Percentiles rank a stretch among this genome's conserved stretches.
These are phyloP conservation scores for Claviceps sp. DNA, from an alignment of 2,329 filamentous ascomycete genomes.

Conservation along the genomic window DNA sequence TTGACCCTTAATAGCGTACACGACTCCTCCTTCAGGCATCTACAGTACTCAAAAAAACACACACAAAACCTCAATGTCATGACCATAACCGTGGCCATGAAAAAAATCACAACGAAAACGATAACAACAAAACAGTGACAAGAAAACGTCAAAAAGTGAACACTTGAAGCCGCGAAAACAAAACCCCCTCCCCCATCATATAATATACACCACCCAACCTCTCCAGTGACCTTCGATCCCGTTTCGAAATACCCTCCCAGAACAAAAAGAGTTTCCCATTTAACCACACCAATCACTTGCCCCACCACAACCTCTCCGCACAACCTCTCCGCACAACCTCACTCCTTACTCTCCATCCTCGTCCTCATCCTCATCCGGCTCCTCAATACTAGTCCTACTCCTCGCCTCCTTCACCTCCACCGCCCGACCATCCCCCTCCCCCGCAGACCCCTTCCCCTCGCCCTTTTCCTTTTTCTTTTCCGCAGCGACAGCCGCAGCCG, in stretches of 20 bases:
- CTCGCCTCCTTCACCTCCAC: slow-evolving; percentile 40
- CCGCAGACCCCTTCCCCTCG: slow-evolving; percentile 9
- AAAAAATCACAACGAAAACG: no score
- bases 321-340: neutral
- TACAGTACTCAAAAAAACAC: no score
- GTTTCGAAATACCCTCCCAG: neutral
- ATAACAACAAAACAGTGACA: no score
- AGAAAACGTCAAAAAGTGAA: no score
- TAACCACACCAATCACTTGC: neutral
- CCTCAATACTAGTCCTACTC: slow-evolving; percentile 44
- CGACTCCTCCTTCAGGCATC: no score
- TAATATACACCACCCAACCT: neutral
- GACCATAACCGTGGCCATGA: no score
- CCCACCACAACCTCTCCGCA: neutral
- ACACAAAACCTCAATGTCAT: no score
- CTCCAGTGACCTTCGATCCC: neutral
- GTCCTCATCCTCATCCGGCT: slow-evolving; percentile 42
- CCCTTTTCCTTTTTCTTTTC: slow-evolving; percentile 15
- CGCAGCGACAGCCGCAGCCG: no score
- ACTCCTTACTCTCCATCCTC: slow-evolving; percentile 13
- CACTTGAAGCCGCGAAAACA: no score
- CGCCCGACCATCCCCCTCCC: slow-evolving; percentile 24
- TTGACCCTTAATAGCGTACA: no score
- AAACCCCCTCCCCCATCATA: neutral
- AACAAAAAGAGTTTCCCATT: neutral